phyloP scores from a whole-genome alignment of 2,329 filamentous ascomycete species.

The Phoma sp. region DNA sequence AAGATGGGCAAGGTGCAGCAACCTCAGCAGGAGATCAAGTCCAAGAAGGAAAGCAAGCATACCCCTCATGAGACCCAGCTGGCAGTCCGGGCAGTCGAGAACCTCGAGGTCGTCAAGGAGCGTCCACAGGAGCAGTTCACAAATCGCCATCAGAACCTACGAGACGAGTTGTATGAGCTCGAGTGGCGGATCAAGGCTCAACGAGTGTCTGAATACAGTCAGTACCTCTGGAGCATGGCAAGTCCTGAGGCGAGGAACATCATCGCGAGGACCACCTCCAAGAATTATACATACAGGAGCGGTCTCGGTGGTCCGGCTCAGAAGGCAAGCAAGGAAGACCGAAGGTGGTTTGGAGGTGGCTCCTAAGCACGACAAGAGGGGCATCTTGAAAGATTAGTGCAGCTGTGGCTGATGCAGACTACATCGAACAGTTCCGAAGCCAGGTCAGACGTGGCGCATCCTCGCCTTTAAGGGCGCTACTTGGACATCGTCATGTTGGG shows the following conservation, averaged over 20 bases:
- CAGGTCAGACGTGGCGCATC: no score
- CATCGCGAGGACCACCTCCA: slow-evolving; percentile 8
- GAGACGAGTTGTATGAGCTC: slow-evolving; percentile 8
- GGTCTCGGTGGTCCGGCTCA: background rate
- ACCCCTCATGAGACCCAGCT: slow-evolving; percentile 3
- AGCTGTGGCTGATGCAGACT: no score
- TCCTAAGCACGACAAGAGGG: background rate
- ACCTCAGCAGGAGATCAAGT: slow-evolving; percentile 1
- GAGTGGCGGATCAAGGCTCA: slow-evolving; percentile 28
- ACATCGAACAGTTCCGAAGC: no score
- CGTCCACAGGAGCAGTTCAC: background rate
- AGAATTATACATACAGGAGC: background rate
- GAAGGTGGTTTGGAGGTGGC: background rate
- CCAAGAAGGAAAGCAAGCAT: slow-evolving; percentile 8
- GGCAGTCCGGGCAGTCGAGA: background rate
- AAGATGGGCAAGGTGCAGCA: slow-evolving; percentile 10
- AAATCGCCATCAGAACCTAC: background rate
- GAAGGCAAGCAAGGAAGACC: background rate
- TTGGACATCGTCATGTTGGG: no score
- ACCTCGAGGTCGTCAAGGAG: background rate
- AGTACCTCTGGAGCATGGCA: slow-evolving; percentile 25
- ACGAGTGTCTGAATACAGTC: slow-evolving; percentile 29
- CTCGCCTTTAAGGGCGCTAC: no score
- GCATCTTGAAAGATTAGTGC: no score
- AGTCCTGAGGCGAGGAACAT: slow-evolving; percentile 16